These are phyloP conservation scores for Pythium rishiriense DNA, from an alignment of 352 stramenopile genomes.

Conservation along the genomic window DNA sequence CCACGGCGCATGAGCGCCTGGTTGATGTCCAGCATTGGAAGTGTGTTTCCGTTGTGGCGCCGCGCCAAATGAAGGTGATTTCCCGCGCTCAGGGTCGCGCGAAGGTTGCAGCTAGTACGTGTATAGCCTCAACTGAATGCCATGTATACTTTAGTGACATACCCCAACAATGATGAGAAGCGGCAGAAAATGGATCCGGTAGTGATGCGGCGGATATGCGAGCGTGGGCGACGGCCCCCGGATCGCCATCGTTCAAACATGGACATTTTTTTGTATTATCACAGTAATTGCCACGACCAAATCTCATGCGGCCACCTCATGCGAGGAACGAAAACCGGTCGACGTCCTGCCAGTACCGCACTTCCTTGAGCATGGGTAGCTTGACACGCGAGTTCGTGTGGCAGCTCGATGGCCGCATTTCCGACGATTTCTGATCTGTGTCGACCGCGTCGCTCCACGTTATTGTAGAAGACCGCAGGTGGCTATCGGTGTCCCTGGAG, in stretches of 20 bases:
- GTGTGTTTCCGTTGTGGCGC: slow-evolving; percentile 11
- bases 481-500: background rate
- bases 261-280: background rate
- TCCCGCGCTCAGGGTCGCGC: background rate
- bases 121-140: background rate
- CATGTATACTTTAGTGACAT: slow-evolving; percentile 18
- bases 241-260: too few relatives aligned
- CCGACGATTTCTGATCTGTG: background rate
- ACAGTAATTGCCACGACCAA: background rate
- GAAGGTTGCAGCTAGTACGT: background rate
- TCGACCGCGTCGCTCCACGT: background rate
- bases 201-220: too few relatives aligned
- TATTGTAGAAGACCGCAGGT: background rate
- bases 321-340: slow-evolving; percentile 29
- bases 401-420: background rate
- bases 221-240: too few relatives aligned
- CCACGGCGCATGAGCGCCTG: slow-evolving; percentile 46
- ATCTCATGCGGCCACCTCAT: too few relatives aligned
- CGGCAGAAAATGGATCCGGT: too few relatives aligned
- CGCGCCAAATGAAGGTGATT: background rate
- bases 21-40: slow-evolving; percentile 34
- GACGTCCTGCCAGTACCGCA: slow-evolving; percentile 29
- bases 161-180: background rate
- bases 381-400: background rate
- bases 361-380: slow-evolving; percentile 21